phyloP scores from a whole-genome alignment of 108 stramenopile genomes.

The Fragilaria radians region DNA sequence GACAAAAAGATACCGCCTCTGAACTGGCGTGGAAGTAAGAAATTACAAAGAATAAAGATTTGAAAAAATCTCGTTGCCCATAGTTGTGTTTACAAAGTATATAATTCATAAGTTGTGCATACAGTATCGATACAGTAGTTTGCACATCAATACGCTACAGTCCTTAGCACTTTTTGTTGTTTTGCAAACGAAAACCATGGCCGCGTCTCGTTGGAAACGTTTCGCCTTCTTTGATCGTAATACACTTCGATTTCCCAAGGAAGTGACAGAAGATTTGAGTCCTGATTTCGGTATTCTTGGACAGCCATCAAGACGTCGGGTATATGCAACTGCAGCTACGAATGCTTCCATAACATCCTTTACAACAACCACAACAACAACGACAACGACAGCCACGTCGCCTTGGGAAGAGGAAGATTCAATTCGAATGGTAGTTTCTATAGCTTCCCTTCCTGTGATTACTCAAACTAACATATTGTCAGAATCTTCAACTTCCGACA shows the following conservation, averaged over 20 bases:
- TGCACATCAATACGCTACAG: too few species aligned
- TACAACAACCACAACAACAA: too few species aligned
- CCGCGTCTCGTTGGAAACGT: conserved; percentile 82
- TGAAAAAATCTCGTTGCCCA: too few species aligned
- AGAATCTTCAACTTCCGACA: neutral
- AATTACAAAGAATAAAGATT: too few species aligned
- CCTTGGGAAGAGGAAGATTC: conserved; percentile 9
- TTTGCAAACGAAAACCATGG: too few species aligned
- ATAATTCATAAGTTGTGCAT: too few species aligned
- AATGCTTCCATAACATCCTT: neutral
- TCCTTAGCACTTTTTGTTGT: too few species aligned
- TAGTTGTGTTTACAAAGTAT: too few species aligned
- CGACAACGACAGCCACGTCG: neutral
- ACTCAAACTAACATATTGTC: neutral
- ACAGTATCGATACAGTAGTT: too few species aligned
- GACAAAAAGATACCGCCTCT: too few species aligned
- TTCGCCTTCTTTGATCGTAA: conserved; percentile 87
- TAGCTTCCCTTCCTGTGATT: conserved; percentile 35
- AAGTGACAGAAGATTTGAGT: conserved; percentile 63
- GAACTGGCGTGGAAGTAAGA: too few species aligned
- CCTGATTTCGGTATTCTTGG: conserved; percentile 22
- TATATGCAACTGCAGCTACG: neutral
- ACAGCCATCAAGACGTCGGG: conserved; percentile 5
- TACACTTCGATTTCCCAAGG: conserved; percentile 56
- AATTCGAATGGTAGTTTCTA: conserved; percentile 40